Conservation (phyloP, 768 basidiomycete genomes). For the Pleurotus giganteus region DNA sequence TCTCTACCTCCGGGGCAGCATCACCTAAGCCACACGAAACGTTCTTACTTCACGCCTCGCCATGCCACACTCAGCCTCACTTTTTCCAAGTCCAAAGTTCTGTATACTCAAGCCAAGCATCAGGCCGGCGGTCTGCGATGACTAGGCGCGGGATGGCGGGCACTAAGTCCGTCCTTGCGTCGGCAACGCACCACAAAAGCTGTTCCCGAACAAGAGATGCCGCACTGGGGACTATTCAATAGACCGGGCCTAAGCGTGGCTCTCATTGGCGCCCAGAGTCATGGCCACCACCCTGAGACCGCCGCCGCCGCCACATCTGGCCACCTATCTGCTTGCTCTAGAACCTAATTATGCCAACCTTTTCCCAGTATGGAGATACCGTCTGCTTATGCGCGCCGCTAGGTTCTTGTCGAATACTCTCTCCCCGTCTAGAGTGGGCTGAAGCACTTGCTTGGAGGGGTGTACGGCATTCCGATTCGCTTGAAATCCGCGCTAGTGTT, state of each 20-base stretch:
- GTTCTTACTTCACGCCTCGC: no score
- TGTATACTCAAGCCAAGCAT: no score
- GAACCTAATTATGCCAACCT: not conserved
- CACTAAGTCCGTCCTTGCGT: slow-evolving; percentile 1
- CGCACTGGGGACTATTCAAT: not conserved
- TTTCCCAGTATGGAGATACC: not conserved
- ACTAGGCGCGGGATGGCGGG: slow-evolving; percentile 4
- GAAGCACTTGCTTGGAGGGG: no score
- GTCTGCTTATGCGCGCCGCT: not conserved
- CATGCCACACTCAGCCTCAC: no score
- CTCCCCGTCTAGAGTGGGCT: no score
- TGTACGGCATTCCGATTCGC: no score
- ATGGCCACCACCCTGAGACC: slow-evolving; percentile 2
- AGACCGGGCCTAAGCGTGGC: not conserved
- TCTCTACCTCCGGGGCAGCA: no score
- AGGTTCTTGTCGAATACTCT: no score
- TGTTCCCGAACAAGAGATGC: not conserved
- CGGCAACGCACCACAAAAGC: not conserved
- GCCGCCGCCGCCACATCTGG: slow-evolving; percentile 10
- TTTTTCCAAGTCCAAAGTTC: no score
- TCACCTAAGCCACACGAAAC: no score
- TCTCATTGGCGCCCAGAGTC: not conserved
- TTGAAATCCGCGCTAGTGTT: no score
- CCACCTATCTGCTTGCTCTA: not conserved
- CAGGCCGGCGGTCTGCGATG: not conserved